Base-by-base conservation (phyloP, 352 stramenopile genomes). In the Globisporangium perplexum region DNA sequence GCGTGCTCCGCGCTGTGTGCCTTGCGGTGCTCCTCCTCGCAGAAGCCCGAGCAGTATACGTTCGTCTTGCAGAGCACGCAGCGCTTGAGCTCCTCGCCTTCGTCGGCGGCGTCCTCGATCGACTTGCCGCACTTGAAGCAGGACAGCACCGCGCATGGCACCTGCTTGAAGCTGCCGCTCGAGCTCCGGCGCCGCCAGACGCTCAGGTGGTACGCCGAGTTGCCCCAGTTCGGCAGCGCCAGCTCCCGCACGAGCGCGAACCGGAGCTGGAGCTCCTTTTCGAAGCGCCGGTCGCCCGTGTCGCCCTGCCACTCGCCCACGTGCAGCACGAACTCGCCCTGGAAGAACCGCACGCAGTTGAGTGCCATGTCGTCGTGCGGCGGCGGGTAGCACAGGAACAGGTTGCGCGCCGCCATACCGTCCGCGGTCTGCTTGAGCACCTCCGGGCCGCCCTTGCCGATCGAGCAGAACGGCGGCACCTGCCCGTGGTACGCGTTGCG, bases 281-380 rank as follows among this genome's bases (percentile, higher is more conserved):
- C 82, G 44, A 90, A 93, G 43, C 72, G 62, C 22, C 67, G 68
- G 49, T 89, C 77, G 18, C 69, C 82, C 12, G 82, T 89, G 53
- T 90, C 79, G 22, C 82, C 79, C 61, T 93, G 75, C 82, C 82
- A 93, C 50, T 93, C 82, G 20, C 82, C 82, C 1, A 93, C 65
- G 58, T 90, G 74, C 7, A 93, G 51, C 31, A 93, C 62, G 18
- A 75, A 63, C 30, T 81, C 62, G 15, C 82, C 82, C 54, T 84
- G 76, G 54, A 90, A 90, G 54, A 73, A 55, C 22, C 71, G 65
- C 24, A 90, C 57, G 42, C 77, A 78, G 18, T 72, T 63, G 10
- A 71, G 50, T 42, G 82, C 82, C 75, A 93, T 87, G 6, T 67
- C 63, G 60, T 88, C 72, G 33, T 71, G 60, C 2, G 82, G 79